Evolutionary conservation across 352 stramenopile genomes (phyloP), one percentile per base, ranked within the genome.

Genomic region (Pythium brachiatum): DNA sequence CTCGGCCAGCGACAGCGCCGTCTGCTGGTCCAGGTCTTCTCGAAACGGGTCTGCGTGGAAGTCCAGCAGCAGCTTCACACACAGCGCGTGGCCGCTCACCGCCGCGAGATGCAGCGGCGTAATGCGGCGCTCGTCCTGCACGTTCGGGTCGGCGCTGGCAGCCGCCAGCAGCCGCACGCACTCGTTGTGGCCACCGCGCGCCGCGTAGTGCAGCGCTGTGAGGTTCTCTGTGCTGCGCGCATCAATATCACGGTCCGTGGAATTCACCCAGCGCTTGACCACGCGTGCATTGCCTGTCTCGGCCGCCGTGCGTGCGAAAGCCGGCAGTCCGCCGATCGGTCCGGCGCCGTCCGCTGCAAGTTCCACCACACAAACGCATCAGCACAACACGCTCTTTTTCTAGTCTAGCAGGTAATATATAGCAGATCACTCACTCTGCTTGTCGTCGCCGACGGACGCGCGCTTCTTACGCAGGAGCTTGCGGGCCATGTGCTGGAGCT

Each of bases 221-320:
- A 90, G 72, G 68, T 94, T 94, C 68, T 94, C 84, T 2, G 48
- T 29, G 65, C 84, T 94, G 26, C 81, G 76, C 16, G 73, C 76
- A 60, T 94, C 79, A 15, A 94, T 57, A 59, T 92, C 81, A 31
- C 69, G 61, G 62, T 79, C 73, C 1, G 81, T 86, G 15, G 84
- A 90, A 59, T 87, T 75, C 21, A 90, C 78, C 84, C 84, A 94
- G 57, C 84, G 84, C 76, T 92, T 91, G 55, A 94, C 52, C 13
- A 94, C 82, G 47, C 84, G 84, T 27, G 77, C 78, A 39, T 92
- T 94, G 64, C 84, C 84, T 12, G 81, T 66, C 60, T 90, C 82
- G 13, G 82, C 84, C 7, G 84, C 84, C n/a, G 80, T 68, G 27
- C 78, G 72, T 7, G 78, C 81, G 39, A 94, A 94, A 1, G 73